Evolutionary conservation across 78 protist species (phyloP).

Genomic region (Cavenderia fasciculata): DNA sequence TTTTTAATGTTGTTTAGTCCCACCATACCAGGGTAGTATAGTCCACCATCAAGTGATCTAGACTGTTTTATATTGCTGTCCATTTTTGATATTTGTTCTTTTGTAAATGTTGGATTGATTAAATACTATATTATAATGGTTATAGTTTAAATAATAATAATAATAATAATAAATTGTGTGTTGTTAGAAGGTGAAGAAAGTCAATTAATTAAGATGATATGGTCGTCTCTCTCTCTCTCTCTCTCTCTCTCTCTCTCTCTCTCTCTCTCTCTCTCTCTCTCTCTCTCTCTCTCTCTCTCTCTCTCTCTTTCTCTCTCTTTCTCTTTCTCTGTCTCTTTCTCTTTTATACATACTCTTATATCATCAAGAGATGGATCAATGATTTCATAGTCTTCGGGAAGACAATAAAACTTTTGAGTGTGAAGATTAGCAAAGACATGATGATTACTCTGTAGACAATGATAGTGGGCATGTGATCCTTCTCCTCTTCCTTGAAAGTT

Average conservation of each 20-base stretch:
- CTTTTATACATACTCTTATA: slow-evolving; percentile 81
- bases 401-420: slow-evolving; percentile 91
- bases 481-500: slow-evolving; percentile 96
- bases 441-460: slow-evolving; percentile 92
- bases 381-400: slow-evolving; percentile 98
- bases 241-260: too few species aligned
- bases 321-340: too few species aligned
- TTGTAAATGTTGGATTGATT: slow-evolving; percentile 74
- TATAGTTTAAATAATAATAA: neutral
- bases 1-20: slow-evolving; percentile 96
- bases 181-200: neutral
- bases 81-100: slow-evolving; percentile 20
- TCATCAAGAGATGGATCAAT: slow-evolving; percentile 94
- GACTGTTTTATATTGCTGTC: slow-evolving; percentile 34
- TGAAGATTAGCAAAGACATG: slow-evolving; percentile 95
- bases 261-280: too few species aligned
- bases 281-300: too few species aligned
- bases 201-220: too few species aligned
- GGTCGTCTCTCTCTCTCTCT: too few species aligned
- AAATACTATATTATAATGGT: slow-evolving; percentile 25
- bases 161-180: neutral
- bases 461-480: slow-evolving; percentile 94
- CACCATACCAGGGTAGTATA: slow-evolving; percentile 91
- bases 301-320: too few species aligned
- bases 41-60: slow-evolving; percentile 74